Base-by-base conservation (phyloP, 306 rosid genomes). In the Pyrus bretschneideri region DNA sequence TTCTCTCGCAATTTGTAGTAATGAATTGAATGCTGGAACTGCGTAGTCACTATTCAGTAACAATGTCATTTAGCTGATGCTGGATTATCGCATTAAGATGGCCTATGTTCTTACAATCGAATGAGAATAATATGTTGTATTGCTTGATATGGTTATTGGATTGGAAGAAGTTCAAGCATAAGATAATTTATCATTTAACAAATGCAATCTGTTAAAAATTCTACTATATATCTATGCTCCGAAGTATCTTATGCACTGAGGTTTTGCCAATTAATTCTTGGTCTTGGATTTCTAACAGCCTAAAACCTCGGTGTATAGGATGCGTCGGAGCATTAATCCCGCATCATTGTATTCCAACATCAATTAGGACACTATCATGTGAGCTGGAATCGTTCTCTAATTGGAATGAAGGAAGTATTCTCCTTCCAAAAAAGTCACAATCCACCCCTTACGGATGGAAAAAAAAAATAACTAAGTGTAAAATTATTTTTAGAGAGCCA, bases 161-260 rank as follows among this genome's bases (percentile, higher is more conserved):
- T 95, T 51, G 55, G 21, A 51, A 51, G 9, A 51, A 51, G 55
- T 51, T 51, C 21, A 51, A 51, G 55, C 55, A 51, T 17, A 51
- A 51, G 21, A 51, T 51, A 51, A 51, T 49, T 49, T 15, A 49
- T 51, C 9, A 51, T 51, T 15, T 5, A 51, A 5, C 55, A 17
- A 15, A 51, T 51, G 21, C 3, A 5, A 7, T 17, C 18, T 17
- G 21, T 51, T 51, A 6, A 5, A 49, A 15, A 51, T 51, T 51
- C 5, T 51, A 51, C 3, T 51, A 51, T 38, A 38, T 38, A 38
- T 25, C 27, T 25, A 25, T 51, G 9, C 55, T 17, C 0, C 0
- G 21, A 2, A 51, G 55, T 17, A 51, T 51, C 9, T 7, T 17
- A 51, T 51, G 2, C 9, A 51, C 55, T 15, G 0, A 51, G 17